These are phyloP conservation scores for Thraustochytrium sp. DNA, from an alignment of 352 stramenopile species.

Conservation along the genomic window DNA sequence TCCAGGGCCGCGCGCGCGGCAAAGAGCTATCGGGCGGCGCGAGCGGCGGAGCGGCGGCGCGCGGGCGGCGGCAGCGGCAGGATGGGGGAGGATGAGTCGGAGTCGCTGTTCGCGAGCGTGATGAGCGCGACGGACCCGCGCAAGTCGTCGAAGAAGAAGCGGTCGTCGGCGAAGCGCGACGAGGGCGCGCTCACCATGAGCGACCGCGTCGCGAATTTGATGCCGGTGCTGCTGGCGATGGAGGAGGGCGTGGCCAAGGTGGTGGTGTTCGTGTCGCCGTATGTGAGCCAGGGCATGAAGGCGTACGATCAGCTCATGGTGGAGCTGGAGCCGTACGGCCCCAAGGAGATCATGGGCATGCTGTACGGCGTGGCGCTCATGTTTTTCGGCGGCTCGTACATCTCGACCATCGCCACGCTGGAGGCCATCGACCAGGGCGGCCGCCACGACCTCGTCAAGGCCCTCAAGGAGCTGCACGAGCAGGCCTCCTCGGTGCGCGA, in stretches of 20 bases:
- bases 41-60: too few species aligned
- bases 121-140: neutral
- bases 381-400: slow-evolving; percentile 68
- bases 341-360: slow-evolving; percentile 40
- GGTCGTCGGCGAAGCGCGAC: neutral
- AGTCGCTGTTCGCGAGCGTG: neutral
- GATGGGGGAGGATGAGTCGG: neutral
- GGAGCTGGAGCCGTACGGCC: slow-evolving; percentile 36
- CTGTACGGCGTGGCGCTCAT: slow-evolving; percentile 57
- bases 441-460: slow-evolving; percentile 14
- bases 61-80: too few species aligned
- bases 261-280: neutral
- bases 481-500: slow-evolving; percentile 57
- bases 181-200: neutral
- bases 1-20: too few species aligned
- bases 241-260: neutral
- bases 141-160: neutral
- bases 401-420: slow-evolving; percentile 61
- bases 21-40: too few species aligned
- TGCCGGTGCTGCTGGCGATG: slow-evolving; percentile 38
- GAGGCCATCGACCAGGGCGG: slow-evolving; percentile 50
- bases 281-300: neutral
- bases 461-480: slow-evolving; percentile 33
- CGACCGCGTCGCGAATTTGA: slow-evolving; percentile 42
- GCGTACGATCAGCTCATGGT: slow-evolving; percentile 23